Evolutionary conservation across 371 early-diverging fungal genomes (phyloP), one percentile per base, ranked within the genome.

Genomic region (Mortierella sp.): DNA sequence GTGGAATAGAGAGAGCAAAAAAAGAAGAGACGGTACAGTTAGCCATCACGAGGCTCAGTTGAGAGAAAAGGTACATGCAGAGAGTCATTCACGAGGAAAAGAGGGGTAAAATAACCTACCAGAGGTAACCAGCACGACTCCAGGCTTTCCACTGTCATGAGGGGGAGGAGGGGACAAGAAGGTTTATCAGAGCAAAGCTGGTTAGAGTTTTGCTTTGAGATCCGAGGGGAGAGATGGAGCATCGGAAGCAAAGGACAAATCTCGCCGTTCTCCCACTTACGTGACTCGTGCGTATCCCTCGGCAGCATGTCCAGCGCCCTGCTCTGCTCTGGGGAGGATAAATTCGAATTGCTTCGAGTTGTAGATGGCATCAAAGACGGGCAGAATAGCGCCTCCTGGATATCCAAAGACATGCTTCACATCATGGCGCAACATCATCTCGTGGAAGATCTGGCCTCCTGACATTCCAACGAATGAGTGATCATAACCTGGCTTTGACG

Each of bases 281-380:
- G 94, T 95, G 65, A 93, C 97, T 81, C 95, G 90, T 43, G 98
- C 98, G 82, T 97, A 98, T 19, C 96, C 98, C 84, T 98, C 95
- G 7, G 98, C 98, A 96, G 97, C 97, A 82, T 98, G 98, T 15
- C 98, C 98, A 59, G 96, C 98, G 71, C 98, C 98, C 84, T 98
- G 98, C 81, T 98, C 98, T 79, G 97, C 98, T 72, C 98, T 85
- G 45, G 98, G 97, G 52, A 98, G 87, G 70, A 98, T 88, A 71
- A 97, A 96, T 62, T 97, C 88, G 81, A 98, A 98, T 80, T 97
- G 93, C 69, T 91, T 88, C 28, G 95, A 94, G 80, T 97, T 92
- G 88, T 98, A 89, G 77, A 98, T 98, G 57, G 99, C 98, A 83
- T 97, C 97, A 82, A 95, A 97, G 4, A 98, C 97, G 15, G 98